Evolutionary conservation across 2,329 filamentous ascomycete species (phyloP).

Genomic region (Apiospora hydei): DNA sequence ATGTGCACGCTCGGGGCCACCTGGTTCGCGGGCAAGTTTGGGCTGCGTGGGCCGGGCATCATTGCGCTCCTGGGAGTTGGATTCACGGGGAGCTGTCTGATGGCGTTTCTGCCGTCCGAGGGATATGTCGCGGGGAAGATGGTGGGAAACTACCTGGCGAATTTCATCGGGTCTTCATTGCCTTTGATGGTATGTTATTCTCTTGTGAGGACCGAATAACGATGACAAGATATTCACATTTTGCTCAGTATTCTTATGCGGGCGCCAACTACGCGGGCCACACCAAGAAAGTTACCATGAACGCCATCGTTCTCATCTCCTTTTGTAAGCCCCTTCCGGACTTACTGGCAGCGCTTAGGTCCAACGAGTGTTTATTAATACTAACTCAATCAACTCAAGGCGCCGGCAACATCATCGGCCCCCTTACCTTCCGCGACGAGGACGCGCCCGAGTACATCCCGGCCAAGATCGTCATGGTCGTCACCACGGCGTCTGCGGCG

Average conservation of each 20-base stretch:
- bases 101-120: conserved; percentile 44
- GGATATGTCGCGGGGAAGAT: conserved; percentile 48
- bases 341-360: no score
- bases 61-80: conserved; percentile 49
- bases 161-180: conserved; percentile 48
- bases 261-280: conserved; percentile 24
- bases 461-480: conserved; percentile 63
- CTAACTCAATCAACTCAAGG: background rate
- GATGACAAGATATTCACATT: background rate
- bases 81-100: conserved; percentile 50
- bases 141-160: conserved; percentile 50
- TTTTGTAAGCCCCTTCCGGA: background rate
- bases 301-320: conserved; percentile 22
- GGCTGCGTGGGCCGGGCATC: conserved; percentile 48
- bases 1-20: conserved; percentile 47
- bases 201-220: no score
- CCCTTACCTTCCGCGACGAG: conserved; percentile 60
- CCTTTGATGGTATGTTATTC: conserved; percentile 41
- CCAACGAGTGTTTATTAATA: background rate
- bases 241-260: conserved; percentile 17
- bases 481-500: conserved; percentile 41
- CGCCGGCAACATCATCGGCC: conserved; percentile 50
- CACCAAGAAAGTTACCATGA: conserved; percentile 25
- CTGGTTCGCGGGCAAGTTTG: conserved; percentile 46
- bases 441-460: conserved; percentile 61